These are phyloP conservation scores for Aristolochia contorta DNA, from an alignment of 164 flowering plant genomes.

Conservation along the genomic window DNA sequence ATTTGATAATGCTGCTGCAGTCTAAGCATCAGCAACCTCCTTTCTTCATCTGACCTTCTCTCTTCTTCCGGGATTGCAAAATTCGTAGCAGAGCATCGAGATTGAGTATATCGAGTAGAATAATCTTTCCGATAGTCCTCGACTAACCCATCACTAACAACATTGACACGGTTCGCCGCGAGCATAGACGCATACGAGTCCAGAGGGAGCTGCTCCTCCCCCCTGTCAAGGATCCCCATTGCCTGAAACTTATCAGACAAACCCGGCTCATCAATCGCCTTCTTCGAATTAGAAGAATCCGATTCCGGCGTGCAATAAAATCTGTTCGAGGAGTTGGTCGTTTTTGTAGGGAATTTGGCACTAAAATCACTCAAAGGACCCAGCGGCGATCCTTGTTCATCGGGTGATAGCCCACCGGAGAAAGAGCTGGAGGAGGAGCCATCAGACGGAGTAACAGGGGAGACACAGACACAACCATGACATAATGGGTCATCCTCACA, in stretches of 20 bases:
- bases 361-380: slow-evolving; percentile 12
- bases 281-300: too few species aligned
- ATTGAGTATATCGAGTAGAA: slow-evolving; percentile 12
- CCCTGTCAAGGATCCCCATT: neutral
- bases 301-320: neutral
- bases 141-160: slow-evolving; percentile 6
- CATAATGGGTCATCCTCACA: slow-evolving; percentile 18
- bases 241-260: slow-evolving; percentile 5
- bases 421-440: slow-evolving; percentile 31
- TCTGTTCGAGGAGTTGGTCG: slow-evolving; percentile 11
- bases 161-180: slow-evolving; percentile 13
- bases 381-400: slow-evolving; percentile 21
- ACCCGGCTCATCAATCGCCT: neutral
- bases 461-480: slow-evolving; percentile 15
- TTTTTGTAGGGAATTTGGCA: slow-evolving; percentile 4
- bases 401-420: slow-evolving; percentile 23
- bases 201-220: neutral
- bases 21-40: slow-evolving; percentile 12
- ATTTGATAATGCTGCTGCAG: slow-evolving; percentile 8
- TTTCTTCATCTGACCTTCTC: neutral
- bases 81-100: slow-evolving; percentile 7
- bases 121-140: slow-evolving; percentile 11
- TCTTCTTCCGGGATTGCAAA: slow-evolving; percentile 9
- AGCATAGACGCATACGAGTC: slow-evolving; percentile 4
- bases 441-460: slow-evolving; percentile 27